Base-by-base conservation (phyloP, 176 grass and related monocot genomes). In the Oryza coarctata region DNA sequence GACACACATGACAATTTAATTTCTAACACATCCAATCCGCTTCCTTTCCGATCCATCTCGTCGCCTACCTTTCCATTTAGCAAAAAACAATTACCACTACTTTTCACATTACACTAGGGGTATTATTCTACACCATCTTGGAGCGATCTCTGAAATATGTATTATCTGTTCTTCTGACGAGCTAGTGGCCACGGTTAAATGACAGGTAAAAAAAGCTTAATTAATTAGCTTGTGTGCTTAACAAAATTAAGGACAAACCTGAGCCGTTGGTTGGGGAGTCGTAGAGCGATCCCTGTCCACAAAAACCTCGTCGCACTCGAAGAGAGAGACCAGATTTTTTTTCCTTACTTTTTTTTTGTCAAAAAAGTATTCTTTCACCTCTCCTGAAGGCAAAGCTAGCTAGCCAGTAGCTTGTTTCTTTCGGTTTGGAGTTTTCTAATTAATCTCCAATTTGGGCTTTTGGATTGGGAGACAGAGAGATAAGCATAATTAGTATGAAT, bases 261-360 rank as follows among this genome's bases (percentile, higher is more conserved):
- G 69, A 64, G 72, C 82, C 77, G 74, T 88, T 75, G 68, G 76
- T 80, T 90, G 36, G 77, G 41, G 63, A 39, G 30, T 88, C 72
- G 77, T 71, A 74, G 77, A 76, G 43, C 49, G 61, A 83, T 86
- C 87, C 69, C 13, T 86, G 87, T 80, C 87, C 93, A 95, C 89
- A 86, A 34, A 29, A 88, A 87, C 85, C 82, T 92, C 78, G 84
- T 49, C 63, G 43, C 78, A 36, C 73, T 77, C 81, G 68, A 87
- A 87, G 65, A 61, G 9, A 89, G 65, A 49, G 17, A 25, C 39
- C 38, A 43, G 31, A 11, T 12, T 33, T 84, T 52, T 50, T 73
- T 61, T 52, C 11, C 13, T 47, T 34, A 22, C 58, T 2, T 35
- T 33, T 29, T 14, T 65, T 52, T 20, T 18, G 47, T 20, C 49